Conservation (phyloP, 805 yeast genomes). For the Ogataea chonburiensis region DNA sequence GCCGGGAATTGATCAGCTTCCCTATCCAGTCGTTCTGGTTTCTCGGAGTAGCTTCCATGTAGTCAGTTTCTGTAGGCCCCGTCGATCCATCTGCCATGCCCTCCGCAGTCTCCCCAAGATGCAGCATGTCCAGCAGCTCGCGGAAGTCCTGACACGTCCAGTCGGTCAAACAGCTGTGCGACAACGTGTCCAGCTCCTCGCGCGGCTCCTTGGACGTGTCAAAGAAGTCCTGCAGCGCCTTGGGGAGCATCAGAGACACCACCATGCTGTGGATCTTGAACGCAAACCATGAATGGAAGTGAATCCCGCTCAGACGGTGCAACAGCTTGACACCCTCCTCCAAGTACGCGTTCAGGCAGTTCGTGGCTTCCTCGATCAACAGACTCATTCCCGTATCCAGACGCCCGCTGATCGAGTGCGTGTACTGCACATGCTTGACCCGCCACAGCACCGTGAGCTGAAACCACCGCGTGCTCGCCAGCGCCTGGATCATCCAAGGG, state of each 20-base stretch:
- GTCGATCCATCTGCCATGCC: too few species aligned
- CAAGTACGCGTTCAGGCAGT: conserved; percentile 1
- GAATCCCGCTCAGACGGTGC: conserved; percentile 16
- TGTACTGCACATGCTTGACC: conserved; percentile 17
- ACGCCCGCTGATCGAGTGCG: conserved; percentile 10
- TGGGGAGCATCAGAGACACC: conserved; percentile 5
- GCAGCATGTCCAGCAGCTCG: too few species aligned
- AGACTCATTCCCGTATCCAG: conserved; percentile 9
- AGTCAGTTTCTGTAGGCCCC: too few species aligned
- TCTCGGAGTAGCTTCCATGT: too few species aligned
- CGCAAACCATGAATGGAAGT: conserved; percentile 27
- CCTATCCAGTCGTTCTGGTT: too few species aligned
- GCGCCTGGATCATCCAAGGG: conserved; percentile 30
- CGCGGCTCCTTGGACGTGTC: conserved; percentile 15
- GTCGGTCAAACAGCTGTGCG: neutral
- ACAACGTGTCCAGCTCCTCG: neutral
- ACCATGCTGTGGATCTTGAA: conserved; percentile 20
- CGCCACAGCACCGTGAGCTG: conserved; percentile 7
- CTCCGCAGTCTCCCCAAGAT: too few species aligned
- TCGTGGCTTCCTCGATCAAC: too few species aligned
- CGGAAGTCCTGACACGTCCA: conserved; percentile 1
- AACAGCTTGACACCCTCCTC: conserved; percentile 3
- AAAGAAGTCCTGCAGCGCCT: conserved; percentile 8
- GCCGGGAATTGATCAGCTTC: too few species aligned
- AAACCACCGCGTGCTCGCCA: conserved; percentile 15